phyloP scores from a whole-genome alignment of 2,329 filamentous ascomycete species.

The Lachnellula willkommii region DNA sequence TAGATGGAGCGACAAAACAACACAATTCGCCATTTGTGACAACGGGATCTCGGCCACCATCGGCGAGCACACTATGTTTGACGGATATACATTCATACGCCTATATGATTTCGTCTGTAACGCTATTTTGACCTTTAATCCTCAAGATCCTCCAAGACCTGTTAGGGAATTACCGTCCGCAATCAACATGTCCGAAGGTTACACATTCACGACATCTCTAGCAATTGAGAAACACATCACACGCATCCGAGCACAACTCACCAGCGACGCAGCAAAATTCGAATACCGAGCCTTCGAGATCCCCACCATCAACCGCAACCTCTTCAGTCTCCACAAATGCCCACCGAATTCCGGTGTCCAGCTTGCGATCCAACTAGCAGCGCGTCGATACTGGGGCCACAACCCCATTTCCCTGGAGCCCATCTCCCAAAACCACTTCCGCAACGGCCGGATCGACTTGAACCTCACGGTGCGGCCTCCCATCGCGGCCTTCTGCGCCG shows the following conservation, averaged over 20 bases:
- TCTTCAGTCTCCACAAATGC: background rate
- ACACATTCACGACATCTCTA: background rate
- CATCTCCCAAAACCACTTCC: background rate
- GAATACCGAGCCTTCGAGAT: background rate
- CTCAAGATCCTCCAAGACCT: background rate
- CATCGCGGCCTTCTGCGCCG: background rate
- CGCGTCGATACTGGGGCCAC: background rate
- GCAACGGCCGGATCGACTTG: slow-evolving; percentile 2
- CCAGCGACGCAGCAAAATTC: background rate
- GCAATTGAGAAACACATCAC: background rate
- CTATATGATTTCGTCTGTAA: slow-evolving; percentile 13
- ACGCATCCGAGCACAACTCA: background rate
- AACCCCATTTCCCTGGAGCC: background rate
- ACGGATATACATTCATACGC: slow-evolving; percentile 11
- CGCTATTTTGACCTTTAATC: background rate
- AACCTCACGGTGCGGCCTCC: background rate
- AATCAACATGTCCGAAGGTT: background rate
- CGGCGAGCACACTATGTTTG: slow-evolving; percentile 25
- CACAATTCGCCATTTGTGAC: slow-evolving; percentile 26
- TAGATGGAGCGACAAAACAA: slow-evolving; percentile 26
- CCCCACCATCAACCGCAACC: background rate
- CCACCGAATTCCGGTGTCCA: slow-evolving; percentile 4
- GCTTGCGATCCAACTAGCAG: slow-evolving; percentile 6
- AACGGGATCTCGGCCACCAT: slow-evolving; percentile 25
- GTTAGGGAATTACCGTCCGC: background rate